Conservation (phyloP, 192 early-diverging fungal genomes). For the Backusella australiensis region DNA sequence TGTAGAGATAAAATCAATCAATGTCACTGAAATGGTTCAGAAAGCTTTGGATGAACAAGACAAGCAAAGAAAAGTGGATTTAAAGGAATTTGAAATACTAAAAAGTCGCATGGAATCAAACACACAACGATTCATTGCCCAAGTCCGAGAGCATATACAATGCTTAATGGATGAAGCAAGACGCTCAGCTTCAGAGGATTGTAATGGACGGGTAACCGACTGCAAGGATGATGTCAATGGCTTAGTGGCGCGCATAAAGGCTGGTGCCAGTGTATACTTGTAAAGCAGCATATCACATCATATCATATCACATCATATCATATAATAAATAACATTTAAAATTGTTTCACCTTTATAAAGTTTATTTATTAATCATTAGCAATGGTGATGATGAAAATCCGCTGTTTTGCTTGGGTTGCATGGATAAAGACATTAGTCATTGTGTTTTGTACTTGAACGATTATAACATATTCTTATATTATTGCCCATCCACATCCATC, state of each 20-base stretch:
- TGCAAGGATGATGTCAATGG: background rate
- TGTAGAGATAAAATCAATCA: background rate
- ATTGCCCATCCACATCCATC: background rate
- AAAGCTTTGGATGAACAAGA: background rate
- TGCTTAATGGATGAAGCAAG: background rate
- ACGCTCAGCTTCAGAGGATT: background rate
- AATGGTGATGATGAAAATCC: too few relatives aligned
- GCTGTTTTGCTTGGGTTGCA: too few relatives aligned
- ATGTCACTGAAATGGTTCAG: background rate
- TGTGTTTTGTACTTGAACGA: too few relatives aligned
- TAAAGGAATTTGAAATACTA: background rate
- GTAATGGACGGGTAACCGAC: background rate
- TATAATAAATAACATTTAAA: background rate
- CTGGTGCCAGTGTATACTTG: background rate
- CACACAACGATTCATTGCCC: background rate
- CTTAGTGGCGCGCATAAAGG: conserved; percentile 1
- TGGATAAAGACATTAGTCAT: too few relatives aligned
- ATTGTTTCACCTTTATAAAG: background rate
- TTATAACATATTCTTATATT: too few relatives aligned
- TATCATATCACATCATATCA: too few relatives aligned
- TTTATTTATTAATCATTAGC: too few relatives aligned
- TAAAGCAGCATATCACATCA: background rate
- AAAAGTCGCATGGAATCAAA: background rate
- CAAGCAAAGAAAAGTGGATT: background rate
- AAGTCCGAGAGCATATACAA: background rate